Conservation (phyloP, 805 yeast species). For the Candida krabiensis region DNA sequence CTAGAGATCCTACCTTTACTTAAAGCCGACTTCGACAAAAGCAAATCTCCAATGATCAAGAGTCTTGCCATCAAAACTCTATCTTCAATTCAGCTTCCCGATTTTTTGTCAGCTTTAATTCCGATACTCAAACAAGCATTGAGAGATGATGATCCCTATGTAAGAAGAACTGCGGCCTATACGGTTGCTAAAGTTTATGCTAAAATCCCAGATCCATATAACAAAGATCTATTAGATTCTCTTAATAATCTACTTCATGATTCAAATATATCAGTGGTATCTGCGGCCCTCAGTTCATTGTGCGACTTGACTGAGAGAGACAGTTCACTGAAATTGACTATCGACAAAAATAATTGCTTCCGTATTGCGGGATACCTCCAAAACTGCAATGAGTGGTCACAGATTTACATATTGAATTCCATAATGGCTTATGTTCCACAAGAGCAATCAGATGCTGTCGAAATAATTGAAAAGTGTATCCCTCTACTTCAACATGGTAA, state of each 20-base stretch:
- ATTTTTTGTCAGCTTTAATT: slow-evolving; percentile 49
- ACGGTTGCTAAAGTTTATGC: slow-evolving; percentile 69
- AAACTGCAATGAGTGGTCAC: slow-evolving; percentile 71
- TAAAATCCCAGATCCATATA: slow-evolving; percentile 45
- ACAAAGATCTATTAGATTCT: slow-evolving; percentile 42
- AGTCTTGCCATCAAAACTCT: slow-evolving; percentile 65
- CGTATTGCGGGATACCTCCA: slow-evolving; percentile 40
- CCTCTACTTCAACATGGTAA: slow-evolving; percentile 81
- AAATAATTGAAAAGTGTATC: slow-evolving; percentile 59
- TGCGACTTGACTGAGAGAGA: slow-evolving; percentile 61
- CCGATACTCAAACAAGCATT: slow-evolving; percentile 35
- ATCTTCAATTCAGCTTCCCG: slow-evolving; percentile 55
- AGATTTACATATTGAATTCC: slow-evolving; percentile 62
- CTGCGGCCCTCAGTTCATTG: slow-evolving; percentile 71
- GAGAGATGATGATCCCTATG: slow-evolving; percentile 52
- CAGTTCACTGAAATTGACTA: slow-evolving; percentile 47
- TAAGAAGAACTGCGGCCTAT: slow-evolving; percentile 69
- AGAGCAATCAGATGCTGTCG: slow-evolving; percentile 60
- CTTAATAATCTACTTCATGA: slow-evolving; percentile 59
- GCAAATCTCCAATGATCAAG: slow-evolving; percentile 44
- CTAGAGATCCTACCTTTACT: slow-evolving; percentile 56
- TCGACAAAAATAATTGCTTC: slow-evolving; percentile 50
- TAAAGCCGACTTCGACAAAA: slow-evolving; percentile 44
- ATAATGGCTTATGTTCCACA: slow-evolving; percentile 72
- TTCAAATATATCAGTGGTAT: slow-evolving; percentile 56